These are phyloP conservation scores for Sporopachydermia cereana DNA, from an alignment of 1,139 yeast genomes.

Conservation along the genomic window DNA sequence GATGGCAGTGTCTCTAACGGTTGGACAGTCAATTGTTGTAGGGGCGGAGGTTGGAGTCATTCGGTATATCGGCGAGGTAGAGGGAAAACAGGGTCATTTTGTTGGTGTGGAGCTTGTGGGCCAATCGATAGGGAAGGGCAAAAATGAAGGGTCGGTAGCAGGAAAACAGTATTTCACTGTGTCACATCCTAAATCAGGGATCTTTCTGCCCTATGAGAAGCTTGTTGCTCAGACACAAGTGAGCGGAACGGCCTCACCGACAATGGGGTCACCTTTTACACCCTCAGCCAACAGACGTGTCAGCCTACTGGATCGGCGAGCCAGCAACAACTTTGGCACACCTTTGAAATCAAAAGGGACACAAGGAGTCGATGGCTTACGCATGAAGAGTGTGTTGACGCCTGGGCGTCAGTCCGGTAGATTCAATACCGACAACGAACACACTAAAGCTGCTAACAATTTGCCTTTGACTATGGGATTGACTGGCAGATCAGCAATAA, in stretches of 20 bases:
- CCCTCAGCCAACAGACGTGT: constrained; percentile 6
- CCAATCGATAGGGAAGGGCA: constrained; percentile 53
- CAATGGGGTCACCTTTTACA: constrained; percentile 5
- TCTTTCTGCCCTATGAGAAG: constrained; percentile 62
- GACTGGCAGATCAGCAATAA: no score
- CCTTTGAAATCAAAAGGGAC: not conserved
- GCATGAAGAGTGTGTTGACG: not conserved
- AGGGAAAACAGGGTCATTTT: constrained; percentile 65
- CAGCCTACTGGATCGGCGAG: not conserved
- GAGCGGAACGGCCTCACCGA: constrained; percentile 3
- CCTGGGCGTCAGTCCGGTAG: constrained; percentile 3
- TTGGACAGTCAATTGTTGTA: constrained; percentile 25
- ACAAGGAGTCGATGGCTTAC: not conserved
- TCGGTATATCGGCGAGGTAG: constrained; percentile 62
- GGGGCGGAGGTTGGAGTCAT: constrained; percentile 39
- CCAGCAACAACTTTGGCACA: constrained; percentile 7
- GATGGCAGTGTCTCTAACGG: not conserved
- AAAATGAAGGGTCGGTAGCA: constrained; percentile 62
- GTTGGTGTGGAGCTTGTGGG: constrained; percentile 81
- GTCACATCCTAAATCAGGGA: constrained; percentile 50
- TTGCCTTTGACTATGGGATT: no score
- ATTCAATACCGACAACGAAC: not conserved
- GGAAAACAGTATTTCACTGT: constrained; percentile 57
- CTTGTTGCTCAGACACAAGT: constrained; percentile 25
- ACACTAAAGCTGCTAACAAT: no score